Evolutionary conservation across 257 asterid species (phyloP).

Genomic region (Solanum arcanum): DNA sequence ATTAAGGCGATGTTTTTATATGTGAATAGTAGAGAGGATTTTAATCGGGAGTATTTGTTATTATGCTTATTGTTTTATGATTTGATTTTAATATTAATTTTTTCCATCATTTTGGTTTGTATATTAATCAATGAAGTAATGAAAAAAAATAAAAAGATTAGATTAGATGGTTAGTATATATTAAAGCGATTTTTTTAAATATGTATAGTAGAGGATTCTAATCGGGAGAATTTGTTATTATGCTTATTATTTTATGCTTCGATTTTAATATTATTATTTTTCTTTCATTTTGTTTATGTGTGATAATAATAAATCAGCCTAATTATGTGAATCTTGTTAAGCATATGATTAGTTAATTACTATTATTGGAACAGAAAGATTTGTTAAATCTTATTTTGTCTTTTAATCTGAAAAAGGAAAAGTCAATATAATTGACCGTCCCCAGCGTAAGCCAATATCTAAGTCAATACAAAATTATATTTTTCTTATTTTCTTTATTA

Average conservation of each 20-base stretch:
- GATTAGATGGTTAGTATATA: fast-evolving
- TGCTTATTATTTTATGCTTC: too few relatives aligned
- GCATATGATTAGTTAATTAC: too few relatives aligned
- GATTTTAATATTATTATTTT: too few relatives aligned
- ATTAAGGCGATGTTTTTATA: too few relatives aligned
- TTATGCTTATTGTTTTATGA: background rate
- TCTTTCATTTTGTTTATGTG: too few relatives aligned
- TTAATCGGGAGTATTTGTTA: too few relatives aligned
- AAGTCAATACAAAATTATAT: background rate
- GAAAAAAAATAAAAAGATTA: too few relatives aligned
- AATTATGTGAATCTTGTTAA: too few relatives aligned
- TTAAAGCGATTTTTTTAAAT: fast-evolving
- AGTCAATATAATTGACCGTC: background rate
- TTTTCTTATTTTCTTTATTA: background rate
- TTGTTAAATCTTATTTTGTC: background rate
- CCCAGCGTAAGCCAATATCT: background rate
- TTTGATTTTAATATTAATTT: background rate
- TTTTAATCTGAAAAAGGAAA: background rate
- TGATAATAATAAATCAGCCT: too few relatives aligned
- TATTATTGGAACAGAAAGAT: background rate
- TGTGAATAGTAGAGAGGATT: background rate
- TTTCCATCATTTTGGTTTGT: background rate
- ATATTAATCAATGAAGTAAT: too few relatives aligned
- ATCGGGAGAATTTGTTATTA: too few relatives aligned
- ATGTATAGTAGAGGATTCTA: background rate